These are phyloP conservation scores for Mycosphaerella sp. DNA, from an alignment of 2,329 filamentous ascomycete genomes.

Conservation along the genomic window DNA sequence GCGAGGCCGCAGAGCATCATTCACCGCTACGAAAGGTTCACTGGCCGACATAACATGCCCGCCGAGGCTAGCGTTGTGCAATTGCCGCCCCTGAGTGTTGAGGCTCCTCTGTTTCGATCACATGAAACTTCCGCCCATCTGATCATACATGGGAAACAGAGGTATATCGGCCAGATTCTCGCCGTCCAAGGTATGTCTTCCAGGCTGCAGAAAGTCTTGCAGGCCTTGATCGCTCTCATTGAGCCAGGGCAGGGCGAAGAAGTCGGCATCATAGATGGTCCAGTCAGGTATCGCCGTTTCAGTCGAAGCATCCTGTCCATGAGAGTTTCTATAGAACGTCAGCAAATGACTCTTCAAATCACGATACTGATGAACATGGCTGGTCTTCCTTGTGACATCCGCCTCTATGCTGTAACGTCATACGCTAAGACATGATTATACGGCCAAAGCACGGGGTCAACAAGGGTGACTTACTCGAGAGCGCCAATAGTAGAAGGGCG, in stretches of 20 bases:
- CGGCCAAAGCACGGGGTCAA: background rate
- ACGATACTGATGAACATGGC: no score
- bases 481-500: background rate
- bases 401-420: no score
- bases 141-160: constrained; percentile 27
- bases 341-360: background rate
- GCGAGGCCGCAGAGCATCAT: no score
- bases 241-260: constrained; percentile 26
- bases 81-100: no score
- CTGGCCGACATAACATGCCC: no score
- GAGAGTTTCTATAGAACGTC: background rate
- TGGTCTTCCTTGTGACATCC: background rate
- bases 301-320: constrained; percentile 1
- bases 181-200: constrained; percentile 22
- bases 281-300: constrained; percentile 14
- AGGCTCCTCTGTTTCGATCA: background rate
- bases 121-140: constrained; percentile 11
- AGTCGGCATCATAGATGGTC: constrained; percentile 24
- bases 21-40: no score
- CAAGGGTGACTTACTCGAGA: background rate
- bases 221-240: constrained; percentile 25
- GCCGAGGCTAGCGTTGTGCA: no score
- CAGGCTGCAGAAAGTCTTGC: constrained; percentile 27
- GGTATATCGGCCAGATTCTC: constrained; percentile 22
- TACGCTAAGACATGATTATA: no score